These are phyloP conservation scores for Agrocybe pediades DNA, from an alignment of 768 basidiomycete genomes.

Conservation along the genomic window DNA sequence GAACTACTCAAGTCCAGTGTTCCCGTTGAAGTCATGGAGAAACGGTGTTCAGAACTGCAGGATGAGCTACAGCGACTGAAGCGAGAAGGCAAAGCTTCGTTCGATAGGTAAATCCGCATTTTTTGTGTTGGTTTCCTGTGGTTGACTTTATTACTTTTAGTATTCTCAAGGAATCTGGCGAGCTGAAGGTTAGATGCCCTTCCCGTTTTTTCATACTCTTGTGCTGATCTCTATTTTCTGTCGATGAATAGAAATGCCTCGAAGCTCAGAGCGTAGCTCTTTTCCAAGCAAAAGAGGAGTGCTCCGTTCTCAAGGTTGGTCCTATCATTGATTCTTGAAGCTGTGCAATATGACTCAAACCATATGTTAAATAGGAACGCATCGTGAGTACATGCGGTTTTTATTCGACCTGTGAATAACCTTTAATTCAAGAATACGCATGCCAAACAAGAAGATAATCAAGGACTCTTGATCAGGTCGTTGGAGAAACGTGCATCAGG, in stretches of 20 bases:
- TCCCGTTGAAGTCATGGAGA: background rate
- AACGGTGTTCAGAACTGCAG: constrained; percentile 4
- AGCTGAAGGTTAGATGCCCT: constrained; percentile 9
- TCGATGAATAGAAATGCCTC: constrained; percentile 14
- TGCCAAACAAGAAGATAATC: background rate
- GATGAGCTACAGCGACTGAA: background rate
- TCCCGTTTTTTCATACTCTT: background rate
- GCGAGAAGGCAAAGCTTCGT: background rate
- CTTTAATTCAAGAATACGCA: background rate
- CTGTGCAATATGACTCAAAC: background rate
- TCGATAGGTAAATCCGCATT: background rate
- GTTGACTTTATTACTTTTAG: background rate
- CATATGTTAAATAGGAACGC: constrained; percentile 7
- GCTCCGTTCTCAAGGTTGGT: constrained; percentile 11
- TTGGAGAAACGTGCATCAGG: background rate
- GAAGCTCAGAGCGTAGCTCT: constrained; percentile 18
- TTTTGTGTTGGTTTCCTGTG: background rate
- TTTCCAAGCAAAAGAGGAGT: constrained; percentile 22
- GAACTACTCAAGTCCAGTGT: background rate
- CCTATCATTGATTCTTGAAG: background rate
- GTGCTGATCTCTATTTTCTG: background rate
- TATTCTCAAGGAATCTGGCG: background rate
- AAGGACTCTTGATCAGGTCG: background rate
- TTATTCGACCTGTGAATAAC: background rate
- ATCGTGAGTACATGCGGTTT: background rate